phyloP scores from a whole-genome alignment of 352 stramenopile genomes.

The Aphanomyces stellatus region DNA sequence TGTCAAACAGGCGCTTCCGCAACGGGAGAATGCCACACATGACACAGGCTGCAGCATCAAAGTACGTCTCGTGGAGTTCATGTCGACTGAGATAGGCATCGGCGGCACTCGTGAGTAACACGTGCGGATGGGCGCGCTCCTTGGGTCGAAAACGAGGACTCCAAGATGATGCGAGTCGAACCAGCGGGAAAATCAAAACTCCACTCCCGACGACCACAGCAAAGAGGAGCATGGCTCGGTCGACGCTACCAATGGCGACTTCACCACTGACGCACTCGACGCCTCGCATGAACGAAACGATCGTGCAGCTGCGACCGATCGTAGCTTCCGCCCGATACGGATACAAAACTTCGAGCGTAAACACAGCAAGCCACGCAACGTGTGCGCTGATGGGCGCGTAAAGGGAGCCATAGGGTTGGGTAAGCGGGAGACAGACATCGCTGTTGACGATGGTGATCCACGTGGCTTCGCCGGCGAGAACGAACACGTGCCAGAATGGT shows the following conservation, averaged over 20 bases:
- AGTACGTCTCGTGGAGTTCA: neutral
- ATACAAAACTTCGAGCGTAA: neutral
- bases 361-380: neutral
- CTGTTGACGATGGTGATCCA: neutral
- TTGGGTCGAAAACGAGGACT: no score
- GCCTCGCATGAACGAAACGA: neutral
- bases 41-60: neutral
- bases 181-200: no score
- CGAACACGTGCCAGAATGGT: neutral
- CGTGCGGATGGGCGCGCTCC: neutral
- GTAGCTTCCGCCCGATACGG: neutral
- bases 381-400: neutral
- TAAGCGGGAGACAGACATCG: neutral
- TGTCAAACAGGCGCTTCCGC: neutral
- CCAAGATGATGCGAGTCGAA: no score
- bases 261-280: no score
- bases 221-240: no score
- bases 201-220: no score
- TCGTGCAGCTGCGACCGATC: neutral
- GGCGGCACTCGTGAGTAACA: neutral
- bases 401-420: neutral
- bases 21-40: constrained; percentile 4
- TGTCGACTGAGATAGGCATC: neutral
- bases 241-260: no score
- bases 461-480: constrained; percentile 3